Evolutionary conservation across 129 eudicot genomes (phyloP), one percentile per base, ranked within the genome.

Genomic region (Solidago caesia): DNA sequence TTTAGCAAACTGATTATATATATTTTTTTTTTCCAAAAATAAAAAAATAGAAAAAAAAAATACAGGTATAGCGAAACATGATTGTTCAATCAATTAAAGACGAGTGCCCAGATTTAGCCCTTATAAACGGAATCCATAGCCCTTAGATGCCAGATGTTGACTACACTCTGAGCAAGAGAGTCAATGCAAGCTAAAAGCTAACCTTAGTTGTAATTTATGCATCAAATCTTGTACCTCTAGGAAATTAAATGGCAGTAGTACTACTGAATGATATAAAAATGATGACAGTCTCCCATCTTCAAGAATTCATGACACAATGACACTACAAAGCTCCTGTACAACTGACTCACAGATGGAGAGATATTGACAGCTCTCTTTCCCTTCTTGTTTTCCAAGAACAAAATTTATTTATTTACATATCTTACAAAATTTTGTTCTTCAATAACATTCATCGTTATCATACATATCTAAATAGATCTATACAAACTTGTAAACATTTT

Each of bases 1-100:
- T 21, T 21, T 21, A 21, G 0, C 0, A 21, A 21, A 21, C 21
- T 21, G 21, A 21, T 21, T 21, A 21, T 21, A 21, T 21, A 21
- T 21, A 21, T 21, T 21, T n/a, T n/a, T n/a, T n/a, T n/a, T n/a
- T n/a, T 21, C 21, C 21, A 21, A 21, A 21, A 21, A 21, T 21
- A 21, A 21, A 33, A 33, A 33, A 33, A 33, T 33, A 33, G 39
- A 33, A 33, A 33, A 33, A 21, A 21, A 21, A 21, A 33, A 33
- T 33, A 33, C 39, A 33, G 39, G 39, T 33, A 33, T 33, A 33
- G 39, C 39, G 69, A 33, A 72, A 73, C 83, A 79, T 79, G 83
- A 79, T 72, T 72, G 83, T 79, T 79, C 78, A 79, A 79, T 79
- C 78, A 73, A 79, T 79, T 79, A 72, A 79, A 72, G 74, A 72